Base-by-base conservation (phyloP, 306 rosid genomes). In the Trifolium fragiferum region DNA sequence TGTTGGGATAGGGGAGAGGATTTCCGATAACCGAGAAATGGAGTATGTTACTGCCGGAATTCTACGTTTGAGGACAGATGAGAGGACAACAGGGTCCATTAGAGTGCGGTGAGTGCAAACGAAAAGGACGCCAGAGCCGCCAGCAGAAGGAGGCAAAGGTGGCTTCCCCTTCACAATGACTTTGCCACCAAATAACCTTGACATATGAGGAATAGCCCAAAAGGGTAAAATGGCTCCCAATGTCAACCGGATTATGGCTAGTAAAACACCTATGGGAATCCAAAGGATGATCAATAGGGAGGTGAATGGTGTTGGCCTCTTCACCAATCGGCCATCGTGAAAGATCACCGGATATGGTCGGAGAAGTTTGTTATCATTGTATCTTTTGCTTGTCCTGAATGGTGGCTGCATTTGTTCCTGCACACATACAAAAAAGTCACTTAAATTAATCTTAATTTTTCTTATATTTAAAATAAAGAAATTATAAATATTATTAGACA, bases 291-390 rank as follows among this genome's bases (percentile, higher is more conserved):
- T 92, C 16, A 90, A 32, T 7, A 94, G 83, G 50, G 96, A 90
- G 7, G 89, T 89, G 25, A 81, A 62, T 0, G 99, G 86, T 0
- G 97, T 88, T 0, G 99, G 99, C 13, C 90, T 89, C 83, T 86
- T 92, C n/a, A 92, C 99, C 0, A 94, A 82, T 6, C 99, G 97
- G 12, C 99, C 99, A 11, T 94, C 99, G 12, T 94, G 99, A 89
- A 94, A 94, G 75, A 94, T 90, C 75, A 94, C 99, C 1, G 97
- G 99, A 0, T 83, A 76, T 1, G 99, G 99, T 0, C 84, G 89
- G 79, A 87, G 85, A 8, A 74, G 25, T 40, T 77, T 68, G 21
- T 77, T 75, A 32, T 78, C 78, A 7, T 78, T 73, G 10, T 73
- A 37, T 19, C 75, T 77, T 68, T 81, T 46, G 47, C 10, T 55